These are phyloP conservation scores for Dictyostelium capitatum DNA, from an alignment of 78 protist genomes.

Conservation along the genomic window DNA sequence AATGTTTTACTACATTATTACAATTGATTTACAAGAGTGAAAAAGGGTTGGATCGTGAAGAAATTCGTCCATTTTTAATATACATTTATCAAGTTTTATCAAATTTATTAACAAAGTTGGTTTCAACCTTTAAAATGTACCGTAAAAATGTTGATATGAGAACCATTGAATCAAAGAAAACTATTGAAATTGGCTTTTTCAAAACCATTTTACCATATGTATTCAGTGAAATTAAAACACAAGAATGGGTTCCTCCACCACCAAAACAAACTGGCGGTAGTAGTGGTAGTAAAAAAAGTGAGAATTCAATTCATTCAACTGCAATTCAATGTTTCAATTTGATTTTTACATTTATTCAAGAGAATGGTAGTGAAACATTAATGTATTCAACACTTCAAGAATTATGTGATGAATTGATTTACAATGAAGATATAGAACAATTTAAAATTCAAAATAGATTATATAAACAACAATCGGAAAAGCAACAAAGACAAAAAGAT, in stretches of 20 bases:
- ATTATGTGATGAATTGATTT: too few species aligned
- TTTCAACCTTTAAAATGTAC: too few species aligned
- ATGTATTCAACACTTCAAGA: not conserved
- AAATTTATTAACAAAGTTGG: not conserved
- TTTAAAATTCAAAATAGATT: not conserved
- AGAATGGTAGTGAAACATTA: not conserved
- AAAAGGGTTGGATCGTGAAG: not conserved
- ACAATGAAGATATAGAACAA: too few species aligned
- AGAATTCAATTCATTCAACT: not conserved
- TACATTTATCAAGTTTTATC: not conserved
- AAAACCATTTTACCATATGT: not conserved
- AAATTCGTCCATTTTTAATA: not conserved
- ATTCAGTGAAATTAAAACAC: not conserved
- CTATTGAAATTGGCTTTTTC: too few species aligned
- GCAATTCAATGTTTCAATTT: not conserved
- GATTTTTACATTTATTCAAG: not conserved
- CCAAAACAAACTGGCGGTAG: not conserved
- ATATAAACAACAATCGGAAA: not conserved
- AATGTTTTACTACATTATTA: not conserved
- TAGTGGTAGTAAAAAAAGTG: not conserved
- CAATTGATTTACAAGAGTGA: not conserved
- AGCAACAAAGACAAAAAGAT: not conserved
- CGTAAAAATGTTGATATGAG: too few species aligned
- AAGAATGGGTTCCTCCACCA: not conserved
- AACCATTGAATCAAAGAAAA: too few species aligned